phyloP scores from a whole-genome alignment of 2,329 filamentous ascomycete genomes.

The Macrophomina phaseolina region DNA sequence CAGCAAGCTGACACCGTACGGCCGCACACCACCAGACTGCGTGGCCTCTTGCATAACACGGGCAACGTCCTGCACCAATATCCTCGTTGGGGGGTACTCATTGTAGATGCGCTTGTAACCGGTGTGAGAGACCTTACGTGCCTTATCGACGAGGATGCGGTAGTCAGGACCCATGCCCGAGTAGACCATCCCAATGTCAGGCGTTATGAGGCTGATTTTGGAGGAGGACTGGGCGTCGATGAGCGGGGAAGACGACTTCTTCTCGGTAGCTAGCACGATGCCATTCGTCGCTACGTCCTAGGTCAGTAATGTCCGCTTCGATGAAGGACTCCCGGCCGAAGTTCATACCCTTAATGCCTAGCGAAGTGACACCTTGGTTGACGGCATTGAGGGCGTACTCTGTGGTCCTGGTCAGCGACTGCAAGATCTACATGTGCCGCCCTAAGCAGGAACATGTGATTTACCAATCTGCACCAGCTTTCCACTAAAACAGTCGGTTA shows the following conservation, averaged over 20 bases:
- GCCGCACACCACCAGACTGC: slow-evolving; percentile 94
- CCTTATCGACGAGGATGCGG: slow-evolving; percentile 94
- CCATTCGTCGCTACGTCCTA: slow-evolving; percentile 82
- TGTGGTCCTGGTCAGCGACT: slow-evolving; percentile 49
- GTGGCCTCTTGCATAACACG: slow-evolving; percentile 99
- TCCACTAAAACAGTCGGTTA: slow-evolving; percentile 69
- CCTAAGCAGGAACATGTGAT: slow-evolving; percentile 29
- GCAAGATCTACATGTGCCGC: slow-evolving; percentile 21
- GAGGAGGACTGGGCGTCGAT: slow-evolving; percentile 94
- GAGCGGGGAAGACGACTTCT: slow-evolving; percentile 97
- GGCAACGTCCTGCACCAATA: slow-evolving; percentile 98
- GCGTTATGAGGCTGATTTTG: slow-evolving; percentile 97
- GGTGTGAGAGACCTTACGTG: slow-evolving; percentile 96
- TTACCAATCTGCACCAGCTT: slow-evolving; percentile 98
- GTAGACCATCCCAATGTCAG: slow-evolving; percentile 99
- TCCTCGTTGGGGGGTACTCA: slow-evolving; percentile 98
- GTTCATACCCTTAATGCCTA: slow-evolving; percentile 92
- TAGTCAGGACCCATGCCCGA: slow-evolving; percentile 99
- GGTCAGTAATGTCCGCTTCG: background rate
- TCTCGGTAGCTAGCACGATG: slow-evolving; percentile 97
- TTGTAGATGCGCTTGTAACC: slow-evolving; percentile 99
- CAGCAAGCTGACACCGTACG: slow-evolving; percentile 94
- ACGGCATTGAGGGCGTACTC: slow-evolving; percentile 99
- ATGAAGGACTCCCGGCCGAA: background rate
- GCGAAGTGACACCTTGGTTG: slow-evolving; percentile 97